Base-by-base conservation (phyloP, 129 eudicot species). In the Apium graveolens region DNA sequence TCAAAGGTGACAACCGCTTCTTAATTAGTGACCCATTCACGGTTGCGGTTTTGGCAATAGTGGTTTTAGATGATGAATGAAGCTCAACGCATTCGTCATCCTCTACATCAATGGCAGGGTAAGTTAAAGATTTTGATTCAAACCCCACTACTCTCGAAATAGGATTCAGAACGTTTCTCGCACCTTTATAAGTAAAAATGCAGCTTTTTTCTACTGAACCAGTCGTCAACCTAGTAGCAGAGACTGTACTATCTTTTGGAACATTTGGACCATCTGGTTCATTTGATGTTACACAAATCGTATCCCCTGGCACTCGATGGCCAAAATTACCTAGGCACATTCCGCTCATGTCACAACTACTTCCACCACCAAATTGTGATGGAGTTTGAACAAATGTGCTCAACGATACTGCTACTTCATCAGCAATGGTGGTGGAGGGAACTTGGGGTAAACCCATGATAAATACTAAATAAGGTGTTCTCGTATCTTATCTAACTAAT, bases 391-490 rank as follows among this genome's bases (percentile, higher is more conserved):
- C 90, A 31, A 85, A 80, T 74, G 91, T 82, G 87, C 88, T 79
- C 78, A 86, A 75, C n/a, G 98, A 88, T 46, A 92, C 79, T 43
- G 89, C 87, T 65, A 82, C 88, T 84, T 95, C 97, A 73, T 92
- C 97, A 32, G 88, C 77, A 55, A 86, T 70, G 60, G 84, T 82
- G 76, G 89, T 78, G 34, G 90, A 83, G 68, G 96, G 82, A 66
- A 89, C 86, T 78, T 90, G 99, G 73, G 97, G 97, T 88, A 96
- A 87, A 41, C 99, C 99, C 99, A 92, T 96, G 48, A 34, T 42
- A n/a, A 73, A 60, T 21, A 21, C 37, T 26, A 31, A 73, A 41
- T 13, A 45, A 37, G 17, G 29, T 80, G 60, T 55, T 46, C 76
- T 76, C 68, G 79, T 35, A 79, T 46, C 77, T 65, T 79, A 48